Evolutionary conservation across 345 rosid genomes (phyloP), one percentile per base, ranked within the genome.

Genomic region (Brassica napus): DNA sequence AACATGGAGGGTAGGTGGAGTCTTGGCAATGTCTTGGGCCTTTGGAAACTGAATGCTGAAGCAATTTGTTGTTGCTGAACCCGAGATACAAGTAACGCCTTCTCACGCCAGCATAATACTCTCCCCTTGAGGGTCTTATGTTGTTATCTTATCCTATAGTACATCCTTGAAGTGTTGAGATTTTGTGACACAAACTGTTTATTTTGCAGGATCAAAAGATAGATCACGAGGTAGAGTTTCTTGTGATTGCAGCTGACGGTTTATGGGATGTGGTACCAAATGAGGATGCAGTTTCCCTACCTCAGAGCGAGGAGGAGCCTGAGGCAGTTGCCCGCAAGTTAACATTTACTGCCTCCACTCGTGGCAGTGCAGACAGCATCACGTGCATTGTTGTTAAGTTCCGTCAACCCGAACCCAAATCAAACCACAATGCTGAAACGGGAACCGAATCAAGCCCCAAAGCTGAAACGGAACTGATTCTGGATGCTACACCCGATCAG

Each of bases 1-100:
- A 72, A 96, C 98, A 68, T 96, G 99, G 99, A 87, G 99, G 84
- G 99, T 96, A 57, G 99, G 99, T 72, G 99, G 97, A 69, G 97
- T 96, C 16, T 82, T 96, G 78, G 98, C 99, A 49, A 93, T 96
- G 99, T 93, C 98, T 55, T 91, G 98, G 61, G 99, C 99, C 55
- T 96, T 96, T 75, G 99, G 99, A 10, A 96, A 96, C 83, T 94
- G 97, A 72, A 89, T 96, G 99, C 81, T 96, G 89, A 96, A 93
- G 89, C 98, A 88, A 85, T 96, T 86, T 65, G 97, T 96, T 52
- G 95, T 93, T 80, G 98, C 99, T 15, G 99, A 96, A 79, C 98
- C 99, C 6, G 99, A 96, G 84, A 93, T 96, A 73, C 99, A 92
- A 97, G 98, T 96, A 86, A 83, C 60, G 12, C 4, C 73, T 72